Evolutionary conservation across 108 stramenopile species (phyloP), one percentile per base, ranked within the genome.

Genomic region (Fistulifera pelliculosa): DNA sequence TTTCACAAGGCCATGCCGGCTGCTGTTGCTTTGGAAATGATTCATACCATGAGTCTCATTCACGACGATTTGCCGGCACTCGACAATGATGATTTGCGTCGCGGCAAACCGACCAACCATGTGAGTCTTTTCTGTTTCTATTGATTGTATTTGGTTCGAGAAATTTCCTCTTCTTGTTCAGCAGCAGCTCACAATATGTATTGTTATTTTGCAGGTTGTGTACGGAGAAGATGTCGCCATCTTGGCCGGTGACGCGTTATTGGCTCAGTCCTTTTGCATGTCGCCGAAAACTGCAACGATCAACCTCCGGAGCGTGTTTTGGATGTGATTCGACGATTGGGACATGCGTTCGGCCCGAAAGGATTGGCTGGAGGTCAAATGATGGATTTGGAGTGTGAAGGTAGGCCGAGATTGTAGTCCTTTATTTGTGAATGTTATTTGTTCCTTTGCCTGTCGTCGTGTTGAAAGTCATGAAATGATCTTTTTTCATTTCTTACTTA

Each of bases 151-250:
- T 61, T 21, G 31, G 8, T 35, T 35, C 31, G 31, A n/a, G n/a
- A n/a, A n/a, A n/a, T n/a, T n/a, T n/a, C n/a, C n/a, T n/a, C n/a
- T n/a, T n/a, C n/a, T n/a, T n/a, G n/a, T n/a, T n/a, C n/a, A n/a
- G n/a, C n/a, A n/a, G n/a, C n/a, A n/a, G n/a, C n/a, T n/a, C n/a
- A n/a, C n/a, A n/a, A n/a, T n/a, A n/a, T n/a, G n/a, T n/a, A n/a
- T n/a, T n/a, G n/a, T 45, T 5, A 21, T 45, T 51, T 22, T 39
- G 5, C 60, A 91, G 82, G 89, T 95, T 39, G 69, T 90, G 27
- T 96, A 93, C 48, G 96, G 96, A 10, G 96, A 96, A 65, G 96
- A 95, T 74, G 83, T 95, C 24, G 96, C 96, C 17, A 96, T 96
- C 47, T 85, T 96, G 47, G 90, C 93, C 0, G 96, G 96, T 49